These are phyloP conservation scores for Trifolium pratense DNA, from an alignment of 306 rosid genomes.

Conservation along the genomic window DNA sequence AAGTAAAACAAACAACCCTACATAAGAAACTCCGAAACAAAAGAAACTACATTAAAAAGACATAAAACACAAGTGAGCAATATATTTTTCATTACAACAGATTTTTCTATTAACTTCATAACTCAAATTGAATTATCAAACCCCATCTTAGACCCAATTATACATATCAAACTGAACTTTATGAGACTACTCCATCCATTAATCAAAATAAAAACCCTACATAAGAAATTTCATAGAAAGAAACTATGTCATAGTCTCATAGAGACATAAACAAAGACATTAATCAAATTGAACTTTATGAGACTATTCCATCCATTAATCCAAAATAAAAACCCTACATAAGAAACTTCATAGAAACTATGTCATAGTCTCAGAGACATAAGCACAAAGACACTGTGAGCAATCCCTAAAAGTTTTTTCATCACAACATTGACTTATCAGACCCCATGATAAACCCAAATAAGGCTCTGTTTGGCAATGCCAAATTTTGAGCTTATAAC, in stretches of 20 bases:
- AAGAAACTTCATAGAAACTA: neutral
- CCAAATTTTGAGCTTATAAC: too few relatives aligned
- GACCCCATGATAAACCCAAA: neutral
- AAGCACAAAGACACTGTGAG: neutral
- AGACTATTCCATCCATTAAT: neutral
- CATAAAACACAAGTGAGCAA: slow-evolving; percentile 4
- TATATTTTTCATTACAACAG: neutral
- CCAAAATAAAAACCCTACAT: neutral
- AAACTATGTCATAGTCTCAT: too few relatives aligned
- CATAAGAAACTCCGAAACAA: neutral
- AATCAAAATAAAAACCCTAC: neutral
- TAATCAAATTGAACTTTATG: neutral
- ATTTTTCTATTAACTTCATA: neutral
- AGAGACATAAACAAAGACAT: too few relatives aligned
- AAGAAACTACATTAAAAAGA: neutral
- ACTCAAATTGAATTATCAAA: neutral
- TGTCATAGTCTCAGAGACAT: neutral
- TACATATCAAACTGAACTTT: neutral
- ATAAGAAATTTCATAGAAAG: neutral
- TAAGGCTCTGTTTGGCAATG: too few relatives aligned
- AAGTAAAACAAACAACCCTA: neutral
- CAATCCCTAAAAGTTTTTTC: neutral
- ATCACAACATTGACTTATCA: neutral
- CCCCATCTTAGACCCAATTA: neutral
- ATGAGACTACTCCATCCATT: neutral